A percentile compares a stretch with the other conserved stretches of the same genome.
Evolutionary conservation across 2,329 filamentous ascomycete genomes (phyloP).

Genomic region (Calonectria pteridis): DNA sequence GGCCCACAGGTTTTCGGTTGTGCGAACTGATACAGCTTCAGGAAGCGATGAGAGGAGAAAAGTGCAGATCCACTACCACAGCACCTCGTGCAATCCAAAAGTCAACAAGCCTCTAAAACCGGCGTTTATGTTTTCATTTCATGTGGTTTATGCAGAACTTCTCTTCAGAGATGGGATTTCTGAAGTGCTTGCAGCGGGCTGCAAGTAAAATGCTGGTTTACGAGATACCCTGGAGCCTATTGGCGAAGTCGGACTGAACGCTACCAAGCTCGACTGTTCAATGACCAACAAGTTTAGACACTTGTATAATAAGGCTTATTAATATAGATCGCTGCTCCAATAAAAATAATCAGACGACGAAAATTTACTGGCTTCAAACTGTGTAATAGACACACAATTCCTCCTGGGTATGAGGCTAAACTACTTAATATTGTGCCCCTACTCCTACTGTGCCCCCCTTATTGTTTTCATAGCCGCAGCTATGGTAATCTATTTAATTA

Average conservation of each 20-base stretch:
- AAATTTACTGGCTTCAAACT: not conserved
- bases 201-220: not conserved
- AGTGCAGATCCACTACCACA: constrained; percentile 39
- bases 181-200: constrained; percentile 29
- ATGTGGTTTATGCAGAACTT: constrained; percentile 40
- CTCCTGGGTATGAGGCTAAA: too few species aligned
- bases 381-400: too few species aligned
- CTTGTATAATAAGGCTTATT: not conserved
- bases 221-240: not conserved
- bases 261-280: not conserved
- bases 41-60: not conserved
- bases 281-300: too few species aligned
- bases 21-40: constrained; percentile 20
- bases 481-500: too few species aligned
- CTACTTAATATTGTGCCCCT: too few species aligned
- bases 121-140: constrained; percentile 36
- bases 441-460: too few species aligned
- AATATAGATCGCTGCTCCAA: not conserved
- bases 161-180: constrained; percentile 44
- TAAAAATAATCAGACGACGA: not conserved
- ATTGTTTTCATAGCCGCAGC: too few species aligned
- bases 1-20: constrained; percentile 46
- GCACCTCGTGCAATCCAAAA: constrained; percentile 44
- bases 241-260: too few species aligned
- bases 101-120: constrained; percentile 32